Evolutionary conservation across 2,329 filamentous ascomycete species (phyloP), one percentile per base, ranked within the genome.

Genomic region (Pseudocercospora vitis): DNA sequence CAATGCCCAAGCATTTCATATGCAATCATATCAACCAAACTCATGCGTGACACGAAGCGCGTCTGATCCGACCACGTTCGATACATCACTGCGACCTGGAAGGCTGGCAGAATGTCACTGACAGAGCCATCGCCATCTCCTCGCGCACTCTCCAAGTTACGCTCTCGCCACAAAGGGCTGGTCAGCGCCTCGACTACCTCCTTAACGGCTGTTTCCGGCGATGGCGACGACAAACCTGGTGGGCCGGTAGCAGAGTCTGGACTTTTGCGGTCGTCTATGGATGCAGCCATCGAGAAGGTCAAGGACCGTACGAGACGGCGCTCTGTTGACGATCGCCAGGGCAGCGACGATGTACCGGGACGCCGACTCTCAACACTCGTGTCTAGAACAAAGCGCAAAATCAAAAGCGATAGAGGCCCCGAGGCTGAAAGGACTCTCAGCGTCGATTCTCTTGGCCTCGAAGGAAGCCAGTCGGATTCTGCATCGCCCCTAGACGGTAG

Each of bases 311-410:
- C 70, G 28, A 55, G 55, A 18, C 68, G 72, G 47, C 63, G 62
- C 48, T 73, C 72, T n/a, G 60, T 59, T 8, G 74, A 76, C 39
- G 71, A 72, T 50, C 63, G 70, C 14, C 55, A 64, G 14, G 72
- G 71, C 61, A 72, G 72, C 63, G 70, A 70, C 44, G 75, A 74
- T 31, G 51, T 39, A 7, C 37, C 59, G 23, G 65, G 65, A 55
- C 75, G 72, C 60, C 76, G 78, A 49, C 74, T 84, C 57, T 77
- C 80, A 8, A 80, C 77, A 59, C 68, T 83, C 52, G 52, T 68
- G 2, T 56, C 56, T 23, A 61, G 59, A 31, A 52, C 61, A n/a
- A 66, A 63, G 65, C 70, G 62, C 28, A 61, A 59, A 39, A 56
- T 61, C 12, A 61, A 61, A 11, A 53, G 52, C 31, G 42, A 42